Percentiles rank a stretch among this genome's conserved stretches.
Conservation (phyloP, 2,329 filamentous ascomycete genomes). For the Balansia obtecta region DNA sequence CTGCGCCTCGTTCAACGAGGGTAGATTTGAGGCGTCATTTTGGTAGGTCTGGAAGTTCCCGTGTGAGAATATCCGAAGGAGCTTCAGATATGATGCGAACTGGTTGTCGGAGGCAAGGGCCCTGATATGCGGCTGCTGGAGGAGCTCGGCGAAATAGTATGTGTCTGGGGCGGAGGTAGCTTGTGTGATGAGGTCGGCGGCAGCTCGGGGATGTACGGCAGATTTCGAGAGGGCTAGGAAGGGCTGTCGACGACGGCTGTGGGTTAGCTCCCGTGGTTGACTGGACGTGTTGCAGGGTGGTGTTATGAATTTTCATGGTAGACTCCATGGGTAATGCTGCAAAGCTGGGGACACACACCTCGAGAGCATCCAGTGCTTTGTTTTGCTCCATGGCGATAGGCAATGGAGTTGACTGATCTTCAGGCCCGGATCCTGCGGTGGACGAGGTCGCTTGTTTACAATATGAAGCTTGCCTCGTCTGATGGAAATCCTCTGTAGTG, state of each 20-base stretch:
- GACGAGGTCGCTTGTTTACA: not conserved
- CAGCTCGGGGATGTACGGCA: constrained; percentile 69
- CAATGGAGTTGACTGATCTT: constrained; percentile 5
- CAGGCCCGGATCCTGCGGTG: constrained; percentile 1
- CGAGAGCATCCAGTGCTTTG: constrained; percentile 51
- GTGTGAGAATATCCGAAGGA: constrained; percentile 85
- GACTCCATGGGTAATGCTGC: not conserved
- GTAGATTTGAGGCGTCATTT: constrained; percentile 38
- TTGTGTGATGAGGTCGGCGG: constrained; percentile 73
- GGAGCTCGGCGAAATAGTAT: constrained; percentile 89
- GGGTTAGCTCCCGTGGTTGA: not conserved
- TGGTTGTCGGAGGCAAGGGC: constrained; percentile 51
- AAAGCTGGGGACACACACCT: constrained; percentile 28
- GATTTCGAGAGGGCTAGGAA: constrained; percentile 83
- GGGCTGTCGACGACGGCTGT: constrained; percentile 42
- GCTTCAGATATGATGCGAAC: constrained; percentile 48
- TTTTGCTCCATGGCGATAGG: constrained; percentile 55
- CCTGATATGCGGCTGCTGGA: constrained; percentile 69
- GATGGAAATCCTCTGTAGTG: not conserved
- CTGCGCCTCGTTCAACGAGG: constrained; percentile 60
- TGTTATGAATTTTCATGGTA: not conserved
- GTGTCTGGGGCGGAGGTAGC: constrained; percentile 85
- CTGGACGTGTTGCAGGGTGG: not conserved
- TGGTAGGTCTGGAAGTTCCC: constrained; percentile 74
- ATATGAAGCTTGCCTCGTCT: not conserved